phyloP scores from a whole-genome alignment of 257 asterid species.

The Solanum ossicruentum region DNA sequence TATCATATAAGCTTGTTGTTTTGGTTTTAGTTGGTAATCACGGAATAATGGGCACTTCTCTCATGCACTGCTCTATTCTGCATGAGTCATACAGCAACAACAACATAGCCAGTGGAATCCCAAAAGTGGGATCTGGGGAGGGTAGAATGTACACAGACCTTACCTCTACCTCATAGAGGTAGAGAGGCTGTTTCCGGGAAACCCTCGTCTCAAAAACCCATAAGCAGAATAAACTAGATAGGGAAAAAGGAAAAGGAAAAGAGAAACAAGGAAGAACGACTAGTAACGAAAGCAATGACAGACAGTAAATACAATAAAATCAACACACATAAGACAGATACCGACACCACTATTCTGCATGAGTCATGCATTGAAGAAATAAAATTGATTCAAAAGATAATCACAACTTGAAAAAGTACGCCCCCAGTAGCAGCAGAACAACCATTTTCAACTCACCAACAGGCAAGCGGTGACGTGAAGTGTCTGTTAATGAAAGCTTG shows the following conservation, averaged over 20 bases:
- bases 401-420: not conserved
- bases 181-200: too few relatives aligned
- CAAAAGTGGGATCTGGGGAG: too few relatives aligned
- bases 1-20: not conserved
- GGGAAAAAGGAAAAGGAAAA: too few relatives aligned
- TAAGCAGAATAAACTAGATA: too few relatives aligned
- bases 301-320: too few relatives aligned
- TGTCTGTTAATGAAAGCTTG: not conserved
- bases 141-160: too few relatives aligned
- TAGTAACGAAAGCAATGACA: too few relatives aligned
- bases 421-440: not conserved
- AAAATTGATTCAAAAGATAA: not conserved
- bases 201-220: too few relatives aligned
- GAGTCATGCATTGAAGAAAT: not conserved
- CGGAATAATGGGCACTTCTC: not conserved
- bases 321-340: too few relatives aligned
- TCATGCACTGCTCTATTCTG: not conserved
- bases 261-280: too few relatives aligned
- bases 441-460: not conserved
- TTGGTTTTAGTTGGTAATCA: not conserved
- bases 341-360: not conserved
- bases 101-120: too few relatives aligned
- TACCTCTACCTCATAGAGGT: too few relatives aligned
- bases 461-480: not conserved
- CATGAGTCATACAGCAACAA: not conserved